Evolutionary conservation across 768 basidiomycete genomes (phyloP).

Genomic region (Kockovaella imperatae): DNA sequence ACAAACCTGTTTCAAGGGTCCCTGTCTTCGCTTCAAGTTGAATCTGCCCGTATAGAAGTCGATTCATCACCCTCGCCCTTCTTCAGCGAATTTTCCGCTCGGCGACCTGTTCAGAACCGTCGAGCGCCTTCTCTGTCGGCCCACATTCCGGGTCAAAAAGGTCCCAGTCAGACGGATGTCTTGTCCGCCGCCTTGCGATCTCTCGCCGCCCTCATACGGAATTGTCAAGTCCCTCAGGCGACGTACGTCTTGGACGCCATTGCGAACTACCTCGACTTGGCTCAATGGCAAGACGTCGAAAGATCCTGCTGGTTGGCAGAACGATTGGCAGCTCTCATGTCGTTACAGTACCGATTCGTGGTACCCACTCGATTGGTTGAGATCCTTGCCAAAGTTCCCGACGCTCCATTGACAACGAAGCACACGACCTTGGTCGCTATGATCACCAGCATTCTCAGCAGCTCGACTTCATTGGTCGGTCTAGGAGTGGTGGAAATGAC

Average conservation of each 20-base stretch:
- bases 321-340: slow-evolving; percentile 74
- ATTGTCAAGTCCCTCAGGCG: slow-evolving; percentile 69
- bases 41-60: slow-evolving; percentile 61
- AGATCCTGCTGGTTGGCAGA: slow-evolving; percentile 78
- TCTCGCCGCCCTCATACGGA: slow-evolving; percentile 62
- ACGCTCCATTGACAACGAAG: slow-evolving; percentile 17
- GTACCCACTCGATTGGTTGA: slow-evolving; percentile 80
- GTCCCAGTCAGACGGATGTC: slow-evolving; percentile 67
- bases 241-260: slow-evolving; percentile 63
- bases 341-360: slow-evolving; percentile 86
- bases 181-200: slow-evolving; percentile 65
- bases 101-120: slow-evolving; percentile 57
- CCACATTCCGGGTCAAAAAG: slow-evolving; percentile 79
- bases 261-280: slow-evolving; percentile 58
- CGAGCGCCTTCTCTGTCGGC: slow-evolving; percentile 82
- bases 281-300: slow-evolving; percentile 57
- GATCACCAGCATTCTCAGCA: slow-evolving; percentile 70
- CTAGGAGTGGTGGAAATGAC: slow-evolving; percentile 83
- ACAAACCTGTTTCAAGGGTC: slow-evolving; percentile 56
- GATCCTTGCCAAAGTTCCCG: slow-evolving; percentile 54
- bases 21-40: slow-evolving; percentile 56
- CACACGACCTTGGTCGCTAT: slow-evolving; percentile 64
- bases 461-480: slow-evolving; percentile 70
- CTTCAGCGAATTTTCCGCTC: slow-evolving; percentile 70
- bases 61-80: slow-evolving; percentile 63